phyloP scores from a whole-genome alignment of 192 early-diverging fungal species.

The Backusella tuberculispora region DNA sequence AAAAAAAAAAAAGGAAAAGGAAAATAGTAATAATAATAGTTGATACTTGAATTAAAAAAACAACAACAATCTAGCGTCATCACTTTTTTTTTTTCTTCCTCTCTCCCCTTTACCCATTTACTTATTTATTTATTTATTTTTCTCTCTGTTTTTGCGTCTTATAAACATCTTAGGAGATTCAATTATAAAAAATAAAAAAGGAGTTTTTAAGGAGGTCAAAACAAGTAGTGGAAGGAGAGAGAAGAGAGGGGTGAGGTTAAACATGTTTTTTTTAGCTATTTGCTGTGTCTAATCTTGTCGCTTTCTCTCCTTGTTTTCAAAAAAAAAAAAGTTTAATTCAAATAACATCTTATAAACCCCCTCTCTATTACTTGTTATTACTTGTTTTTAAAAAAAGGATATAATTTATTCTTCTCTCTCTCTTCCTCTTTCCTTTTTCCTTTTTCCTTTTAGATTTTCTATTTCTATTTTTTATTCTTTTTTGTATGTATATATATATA shows the following conservation, averaged over 20 bases:
- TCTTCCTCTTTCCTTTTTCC: not conserved
- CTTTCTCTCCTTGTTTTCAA: constrained; percentile 16
- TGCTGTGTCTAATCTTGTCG: not conserved
- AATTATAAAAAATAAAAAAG: constrained; percentile 7
- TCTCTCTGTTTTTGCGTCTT: too few relatives aligned
- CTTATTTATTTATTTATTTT: too few relatives aligned
- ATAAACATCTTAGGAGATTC: not conserved
- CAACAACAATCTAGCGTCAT: constrained; percentile 16
- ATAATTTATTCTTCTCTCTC: not conserved
- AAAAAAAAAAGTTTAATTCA: constrained; percentile 8
- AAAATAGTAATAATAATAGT: constrained; percentile 5
- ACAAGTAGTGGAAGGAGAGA: not conserved
- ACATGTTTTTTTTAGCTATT: not conserved
- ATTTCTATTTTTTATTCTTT: not conserved
- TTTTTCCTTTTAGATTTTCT: constrained; percentile 4
- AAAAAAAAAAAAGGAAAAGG: not conserved
- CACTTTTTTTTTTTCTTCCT: not conserved
- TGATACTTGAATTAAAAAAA: not conserved
- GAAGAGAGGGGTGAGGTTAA: not conserved
- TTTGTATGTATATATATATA: too few relatives aligned
- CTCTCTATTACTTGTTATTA: not conserved
- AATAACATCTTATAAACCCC: constrained; percentile 13
- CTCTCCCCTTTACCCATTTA: too few relatives aligned
- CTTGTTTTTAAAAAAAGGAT: not conserved
- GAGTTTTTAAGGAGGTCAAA: not conserved